A percentile compares a stretch with the other conserved stretches of the same genome.
These are phyloP conservation scores for Solanum pimpinellifolium DNA, from an alignment of 257 asterid species.

Conservation along the genomic window DNA sequence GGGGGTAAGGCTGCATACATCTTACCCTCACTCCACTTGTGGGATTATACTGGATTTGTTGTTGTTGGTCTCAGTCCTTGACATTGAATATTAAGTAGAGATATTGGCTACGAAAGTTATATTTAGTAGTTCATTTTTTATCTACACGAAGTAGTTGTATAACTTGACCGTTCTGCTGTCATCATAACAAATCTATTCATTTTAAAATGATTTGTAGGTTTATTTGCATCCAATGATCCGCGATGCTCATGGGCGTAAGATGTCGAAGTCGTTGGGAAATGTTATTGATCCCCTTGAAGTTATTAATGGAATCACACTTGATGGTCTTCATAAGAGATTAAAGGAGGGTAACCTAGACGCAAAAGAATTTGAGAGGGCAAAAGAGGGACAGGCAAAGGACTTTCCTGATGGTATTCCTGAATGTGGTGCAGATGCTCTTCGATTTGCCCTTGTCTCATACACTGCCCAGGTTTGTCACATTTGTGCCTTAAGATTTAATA, in stretches of 20 bases:
- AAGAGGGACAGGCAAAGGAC: conserved; percentile 82
- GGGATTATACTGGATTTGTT: neutral
- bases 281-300: conserved; percentile 91
- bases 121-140: neutral
- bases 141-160: neutral
- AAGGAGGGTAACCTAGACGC: conserved; percentile 91
- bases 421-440: conserved; percentile 96
- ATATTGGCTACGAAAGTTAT: neutral
- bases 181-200: neutral
- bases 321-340: conserved; percentile 77
- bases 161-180: neutral
- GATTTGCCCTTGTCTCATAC: conserved; percentile 87
- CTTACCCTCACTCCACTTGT: neutral
- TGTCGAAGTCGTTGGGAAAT: conserved; percentile 98
- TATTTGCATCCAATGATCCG: conserved; percentile 95
- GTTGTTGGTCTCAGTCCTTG: neutral
- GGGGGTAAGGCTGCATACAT: neutral
- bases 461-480: conserved; percentile 69
- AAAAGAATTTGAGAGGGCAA: conserved; percentile 64
- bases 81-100: neutral
- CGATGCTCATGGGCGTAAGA: conserved; percentile 98
- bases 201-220: conserved; percentile 34
- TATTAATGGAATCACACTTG: conserved; percentile 59
- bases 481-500: neutral
- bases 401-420: conserved; percentile 86